Percentiles rank a stretch among this genome's conserved stretches.
These are phyloP conservation scores for Cyclostephanos invisitatus DNA, from an alignment of 108 stramenopile species.

Conservation along the genomic window DNA sequence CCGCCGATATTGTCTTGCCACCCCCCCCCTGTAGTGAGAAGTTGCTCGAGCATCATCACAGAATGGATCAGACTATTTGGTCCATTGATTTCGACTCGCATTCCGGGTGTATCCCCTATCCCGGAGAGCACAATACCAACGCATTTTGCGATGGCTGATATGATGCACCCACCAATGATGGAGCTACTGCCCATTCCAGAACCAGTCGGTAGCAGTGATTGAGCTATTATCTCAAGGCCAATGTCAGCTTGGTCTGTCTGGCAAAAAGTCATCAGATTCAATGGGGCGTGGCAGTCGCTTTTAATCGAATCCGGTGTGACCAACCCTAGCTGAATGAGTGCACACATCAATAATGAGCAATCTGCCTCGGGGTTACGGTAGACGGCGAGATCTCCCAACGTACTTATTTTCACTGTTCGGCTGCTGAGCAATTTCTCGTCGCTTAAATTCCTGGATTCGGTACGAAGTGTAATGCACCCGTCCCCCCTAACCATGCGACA, in stretches of 20 bases:
- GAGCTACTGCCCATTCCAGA: constrained; percentile 86
- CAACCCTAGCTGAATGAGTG: constrained; percentile 61
- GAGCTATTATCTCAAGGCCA: constrained; percentile 67
- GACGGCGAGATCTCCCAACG: constrained; percentile 47
- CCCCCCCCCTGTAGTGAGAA: constrained; percentile 84
- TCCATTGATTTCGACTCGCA: constrained; percentile 24
- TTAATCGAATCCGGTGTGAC: constrained; percentile 44
- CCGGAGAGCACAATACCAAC: constrained; percentile 47
- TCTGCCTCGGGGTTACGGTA: constrained; percentile 60
- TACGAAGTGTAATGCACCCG: constrained; percentile 52
- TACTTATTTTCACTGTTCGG: constrained; percentile 29
- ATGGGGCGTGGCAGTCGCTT: constrained; percentile 13
- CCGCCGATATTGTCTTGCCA: constrained; percentile 91
- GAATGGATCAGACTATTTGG: constrained; percentile 48
- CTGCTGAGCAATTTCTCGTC: constrained; percentile 33
- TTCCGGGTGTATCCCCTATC: background rate
- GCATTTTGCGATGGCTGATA: constrained; percentile 55
- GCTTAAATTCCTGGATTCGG: constrained; percentile 53
- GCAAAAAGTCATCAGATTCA: constrained; percentile 60
- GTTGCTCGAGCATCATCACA: constrained; percentile 75
- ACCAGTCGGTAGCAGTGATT: constrained; percentile 76
- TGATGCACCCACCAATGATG: constrained; percentile 76
- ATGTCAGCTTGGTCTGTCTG: constrained; percentile 36
- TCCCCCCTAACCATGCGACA: constrained; percentile 50
- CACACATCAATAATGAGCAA: constrained; percentile 74